Conservation (phyloP, 129 eudicot species). For the carrot (Daucus carota) region DH1_v3.0 NC_030384.2:24839501-24840000, state of each 20-base stretch:
- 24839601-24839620: too few species aligned
- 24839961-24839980: not conserved
- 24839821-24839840: not conserved
- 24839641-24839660: too few species aligned
- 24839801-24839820: not conserved
- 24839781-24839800: too few species aligned
- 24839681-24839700: not conserved
- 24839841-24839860: not conserved
- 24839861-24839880: not conserved
- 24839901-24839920: not conserved
- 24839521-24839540: too few species aligned
- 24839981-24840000: too few species aligned
- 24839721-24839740: not conserved
- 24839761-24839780: not conserved
- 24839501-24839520: too few species aligned
- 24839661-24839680: too few species aligned
- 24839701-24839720: not conserved
- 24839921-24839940: not conserved
- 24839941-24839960: not conserved
- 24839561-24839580: too few species aligned
- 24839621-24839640: too few species aligned
- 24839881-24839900: not conserved
- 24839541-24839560: too few species aligned
- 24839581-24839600: too few species aligned
- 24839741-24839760: not conserved